A percentile compares a stretch with the other conserved stretches of the same genome.
These are phyloP conservation scores for Rhizophora mangle DNA, from an alignment of 345 rosid genomes.

Conservation along the genomic window DNA sequence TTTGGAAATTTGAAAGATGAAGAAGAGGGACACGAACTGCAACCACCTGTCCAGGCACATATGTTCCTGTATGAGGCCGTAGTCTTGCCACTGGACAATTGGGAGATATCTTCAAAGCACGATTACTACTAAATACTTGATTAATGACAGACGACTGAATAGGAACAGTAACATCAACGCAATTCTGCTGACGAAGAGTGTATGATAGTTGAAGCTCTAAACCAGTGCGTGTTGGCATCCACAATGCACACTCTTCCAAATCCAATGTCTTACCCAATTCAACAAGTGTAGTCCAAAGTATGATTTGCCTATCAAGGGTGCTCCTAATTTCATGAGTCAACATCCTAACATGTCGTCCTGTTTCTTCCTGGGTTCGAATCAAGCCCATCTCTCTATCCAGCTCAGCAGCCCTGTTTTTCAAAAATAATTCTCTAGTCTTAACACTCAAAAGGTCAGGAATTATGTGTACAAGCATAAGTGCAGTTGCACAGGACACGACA, in stretches of 20 bases:
- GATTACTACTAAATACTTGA: constrained; percentile 72
- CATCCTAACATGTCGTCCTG: constrained; percentile 97
- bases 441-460: constrained; percentile 92
- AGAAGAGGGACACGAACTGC: constrained; percentile 97
- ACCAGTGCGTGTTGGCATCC: constrained; percentile 99
- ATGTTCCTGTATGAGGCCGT: constrained; percentile 76
- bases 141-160: constrained; percentile 91
- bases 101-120: constrained; percentile 79
- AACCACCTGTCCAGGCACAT: constrained; percentile 86
- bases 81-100: constrained; percentile 86
- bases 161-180: constrained; percentile 88
- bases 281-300: constrained; percentile 83
- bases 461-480: constrained; percentile 96
- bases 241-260: constrained; percentile 92
- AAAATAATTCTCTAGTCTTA: constrained; percentile 78
- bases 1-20: constrained; percentile 92
- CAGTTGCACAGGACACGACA: constrained; percentile 85
- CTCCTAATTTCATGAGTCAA: constrained; percentile 91
- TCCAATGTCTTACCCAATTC: constrained; percentile 89
- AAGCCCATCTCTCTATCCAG: constrained; percentile 96
- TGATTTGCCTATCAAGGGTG: constrained; percentile 88
- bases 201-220: constrained; percentile 91
- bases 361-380: constrained; percentile 94
- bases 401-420: constrained; percentile 95
- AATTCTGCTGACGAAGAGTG: constrained; percentile 93